These are phyloP conservation scores for Penicillium paneum DNA, from an alignment of 2,329 filamentous ascomycete genomes.

Conservation along the genomic window DNA sequence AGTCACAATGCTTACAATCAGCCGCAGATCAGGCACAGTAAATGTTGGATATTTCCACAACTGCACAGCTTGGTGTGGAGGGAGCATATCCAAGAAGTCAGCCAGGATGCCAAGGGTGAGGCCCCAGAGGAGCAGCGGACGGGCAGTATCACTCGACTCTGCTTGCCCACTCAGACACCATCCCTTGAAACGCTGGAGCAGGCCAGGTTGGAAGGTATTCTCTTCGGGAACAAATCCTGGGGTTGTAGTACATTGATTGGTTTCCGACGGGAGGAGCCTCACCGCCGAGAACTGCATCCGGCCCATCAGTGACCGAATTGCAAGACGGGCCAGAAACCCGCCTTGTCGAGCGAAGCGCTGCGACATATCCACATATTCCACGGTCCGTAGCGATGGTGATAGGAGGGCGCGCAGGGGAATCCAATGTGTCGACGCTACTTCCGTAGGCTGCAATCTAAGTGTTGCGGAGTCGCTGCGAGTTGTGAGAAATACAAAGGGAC, in stretches of 20 bases:
- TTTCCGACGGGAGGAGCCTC: constrained; percentile 59
- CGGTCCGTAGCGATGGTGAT: constrained; percentile 58
- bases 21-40: constrained; percentile 59
- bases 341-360: constrained; percentile 58
- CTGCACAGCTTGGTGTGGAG: constrained; percentile 59
- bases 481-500: constrained; percentile 64
- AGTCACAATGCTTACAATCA: constrained; percentile 60
- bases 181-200: constrained; percentile 26
- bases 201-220: constrained; percentile 18
- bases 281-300: constrained; percentile 68
- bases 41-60: constrained; percentile 69
- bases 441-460: constrained; percentile 63
- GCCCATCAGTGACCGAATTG: constrained; percentile 57
- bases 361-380: constrained; percentile 62
- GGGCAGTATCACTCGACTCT: constrained; percentile 31
- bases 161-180: constrained; percentile 32
- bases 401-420: constrained; percentile 62
- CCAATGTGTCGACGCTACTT: constrained; percentile 68
- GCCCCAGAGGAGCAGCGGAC: constrained; percentile 64
- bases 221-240: constrained; percentile 48
- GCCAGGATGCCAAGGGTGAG: constrained; percentile 64
- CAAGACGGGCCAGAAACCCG: constrained; percentile 53
- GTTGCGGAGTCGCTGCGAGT: constrained; percentile 56
- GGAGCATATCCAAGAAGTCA: constrained; percentile 65
- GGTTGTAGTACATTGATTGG: constrained; percentile 55